phyloP scores from a whole-genome alignment of 768 basidiomycete genomes.

The Hygrophorus pudorinus region DNA sequence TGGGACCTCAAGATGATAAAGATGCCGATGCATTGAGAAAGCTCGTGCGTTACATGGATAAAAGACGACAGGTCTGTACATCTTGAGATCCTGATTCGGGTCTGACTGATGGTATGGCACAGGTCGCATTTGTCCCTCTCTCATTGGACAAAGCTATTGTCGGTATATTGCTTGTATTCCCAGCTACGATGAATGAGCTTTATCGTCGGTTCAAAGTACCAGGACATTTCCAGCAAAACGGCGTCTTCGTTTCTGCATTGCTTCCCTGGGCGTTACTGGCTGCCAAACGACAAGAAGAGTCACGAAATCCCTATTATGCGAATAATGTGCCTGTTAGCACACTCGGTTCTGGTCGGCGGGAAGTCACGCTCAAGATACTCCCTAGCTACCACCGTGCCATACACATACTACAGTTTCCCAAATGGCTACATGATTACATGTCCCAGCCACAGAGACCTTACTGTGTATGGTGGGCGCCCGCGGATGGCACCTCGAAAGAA shows the following conservation, averaged over 20 bases:
- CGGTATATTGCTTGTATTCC: conserved; percentile 50
- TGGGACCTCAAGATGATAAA: conserved; percentile 29
- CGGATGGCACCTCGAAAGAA: conserved; percentile 18
- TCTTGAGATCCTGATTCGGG: conserved; percentile 3
- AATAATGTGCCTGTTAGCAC: not conserved
- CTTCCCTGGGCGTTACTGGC: conserved; percentile 36
- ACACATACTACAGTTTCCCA: conserved; percentile 38
- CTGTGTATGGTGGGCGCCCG: conserved; percentile 36
- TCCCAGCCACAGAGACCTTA: conserved; percentile 27
- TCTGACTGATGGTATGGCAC: conserved; percentile 3
- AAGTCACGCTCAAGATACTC: conserved; percentile 12
- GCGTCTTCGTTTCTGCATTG: conserved; percentile 31
- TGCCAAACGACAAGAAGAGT: conserved; percentile 20
- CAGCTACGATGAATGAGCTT: conserved; percentile 25
- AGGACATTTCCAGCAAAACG: conserved; percentile 16
- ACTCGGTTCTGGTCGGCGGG: not conserved
- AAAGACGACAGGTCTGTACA: conserved; percentile 33
- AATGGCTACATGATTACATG: conserved; percentile 37
- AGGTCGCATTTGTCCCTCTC: conserved; percentile 44
- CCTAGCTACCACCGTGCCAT: conserved; percentile 28
- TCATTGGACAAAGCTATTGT: conserved; percentile 35
- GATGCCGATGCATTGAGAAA: conserved; percentile 32
- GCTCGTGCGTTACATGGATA: conserved; percentile 36
- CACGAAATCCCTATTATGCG: conserved; percentile 12
- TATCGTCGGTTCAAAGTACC: conserved; percentile 32